Evolutionary conservation across 768 basidiomycete genomes (phyloP), one percentile per base, ranked within the genome.

Genomic region (Paxillus ammoniavirescens): DNA sequence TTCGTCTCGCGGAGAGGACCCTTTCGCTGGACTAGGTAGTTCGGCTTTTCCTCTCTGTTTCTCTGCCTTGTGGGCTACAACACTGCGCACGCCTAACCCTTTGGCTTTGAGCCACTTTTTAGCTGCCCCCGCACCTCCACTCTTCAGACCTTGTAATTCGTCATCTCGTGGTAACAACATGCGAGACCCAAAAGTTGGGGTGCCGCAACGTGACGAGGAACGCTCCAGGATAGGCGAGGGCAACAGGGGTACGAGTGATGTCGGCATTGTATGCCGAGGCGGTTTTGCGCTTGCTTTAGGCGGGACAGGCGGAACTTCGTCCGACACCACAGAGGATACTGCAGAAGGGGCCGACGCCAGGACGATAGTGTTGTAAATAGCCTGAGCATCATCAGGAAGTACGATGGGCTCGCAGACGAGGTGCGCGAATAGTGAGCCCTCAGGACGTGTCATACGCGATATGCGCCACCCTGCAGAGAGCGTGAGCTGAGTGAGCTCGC

Each of bases 381-480:
- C 56, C 17, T 65, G 58, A 5, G 60, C 62, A 26, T 70, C 67
- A 3, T 66, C 64, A 6, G 85, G 83, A 13, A 89, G 75, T 3
- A 75, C 58, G 2, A 77, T 73, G 6, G 88, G 88, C 15, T 83
- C 77, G 28, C 87, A 89, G 37, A 84, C 75, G 53, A 91, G 80
- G 62, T 89, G 80, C 3, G 84, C 87, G 61, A 91, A 90, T 37
- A 86, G 69, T 2, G 85, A 83, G 9, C 84, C 86, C 36, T 82
- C 76, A 2, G 82, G 77, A 52, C 76, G 76, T 4, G 78, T 77
- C 47, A 84, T 82, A 42, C 79, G 78, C 47, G 75, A 65, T 9
- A 86, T 71, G 43, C 79, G 82, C 84, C 86, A 87, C 1, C 86
- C 84, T 18, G 83, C 77, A 0, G 80, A 80, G 23, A 73, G 67